Evolutionary conservation across 208 protist genomes (phyloP).

Genomic region (Phytomonas serpens): DNA sequence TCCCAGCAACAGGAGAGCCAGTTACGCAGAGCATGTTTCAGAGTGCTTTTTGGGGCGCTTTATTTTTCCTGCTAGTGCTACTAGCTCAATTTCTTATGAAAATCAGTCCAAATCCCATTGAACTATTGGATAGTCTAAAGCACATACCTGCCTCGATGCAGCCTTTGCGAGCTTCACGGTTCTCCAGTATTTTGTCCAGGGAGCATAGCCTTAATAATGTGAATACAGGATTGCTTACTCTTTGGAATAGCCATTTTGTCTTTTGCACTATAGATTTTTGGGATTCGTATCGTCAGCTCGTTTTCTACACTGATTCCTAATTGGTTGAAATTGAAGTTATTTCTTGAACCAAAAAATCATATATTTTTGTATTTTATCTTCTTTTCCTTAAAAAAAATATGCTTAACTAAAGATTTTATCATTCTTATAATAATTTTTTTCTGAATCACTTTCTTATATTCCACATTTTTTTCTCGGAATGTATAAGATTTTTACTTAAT

Average conservation of each 20-base stretch:
- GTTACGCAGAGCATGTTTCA: neutral
- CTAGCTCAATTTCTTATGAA: neutral
- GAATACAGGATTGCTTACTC: constrained; percentile 14
- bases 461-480: neutral
- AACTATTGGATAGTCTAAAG: neutral
- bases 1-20: neutral
- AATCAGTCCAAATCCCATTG: neutral
- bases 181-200: constrained; percentile 12
- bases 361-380: neutral
- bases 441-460: neutral
- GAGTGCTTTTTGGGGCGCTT: neutral
- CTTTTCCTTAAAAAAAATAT: neutral
- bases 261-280: constrained; percentile 25
- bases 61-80: neutral
- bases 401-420: neutral
- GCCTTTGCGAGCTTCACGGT: constrained; percentile 14
- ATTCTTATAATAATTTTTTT: neutral
- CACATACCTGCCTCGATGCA: constrained; percentile 16
- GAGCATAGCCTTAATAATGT: constrained; percentile 16
- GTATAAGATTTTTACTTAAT: neutral
- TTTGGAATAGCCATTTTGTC: constrained; percentile 11
- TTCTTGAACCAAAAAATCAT: neutral
- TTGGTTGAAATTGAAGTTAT: neutral
- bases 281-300: constrained; percentile 17
- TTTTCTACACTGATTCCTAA: constrained; percentile 6